Base-by-base conservation (phyloP, 176 grass and related monocot species). In the Canna indica region DNA sequence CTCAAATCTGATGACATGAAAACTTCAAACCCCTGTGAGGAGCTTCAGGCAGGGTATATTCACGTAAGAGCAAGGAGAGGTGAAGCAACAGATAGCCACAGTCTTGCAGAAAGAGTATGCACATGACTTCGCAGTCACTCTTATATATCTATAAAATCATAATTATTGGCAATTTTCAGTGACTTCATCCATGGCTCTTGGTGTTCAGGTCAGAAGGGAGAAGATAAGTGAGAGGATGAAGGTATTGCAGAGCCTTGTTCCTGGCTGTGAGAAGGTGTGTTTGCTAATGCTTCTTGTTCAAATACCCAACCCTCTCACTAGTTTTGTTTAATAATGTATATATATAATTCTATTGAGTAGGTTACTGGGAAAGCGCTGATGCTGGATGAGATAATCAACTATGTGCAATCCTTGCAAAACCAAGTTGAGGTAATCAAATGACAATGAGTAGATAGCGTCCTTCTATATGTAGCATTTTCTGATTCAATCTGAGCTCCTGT, bases 381-480 rank as follows among this genome's bases (percentile, higher is more conserved):
- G 67, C 73, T 85, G 47, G 83, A 85, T 69, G 77, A 80, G 77
- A 85, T 85, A 71, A 85, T 85, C 48, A 79, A 84, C 71, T 84
- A 84, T 45, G 76, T 84, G n/a, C 76, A 79, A n/a, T 79, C 76
- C 24, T 80, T 85, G 69, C 83, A 80, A 46, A 77, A 73, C 53
- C 83, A 80, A 85, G 67, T 85, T 63, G 83, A 85, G 81, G 81
- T 79, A 75, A 29, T 26, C 44, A 30, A 32, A 25, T 10, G 9
- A 32, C 27, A 15, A 32, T 16, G 17, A 62, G 13, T 13, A 16
- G 7, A 16, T 12, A 30, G 12, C 25, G 10, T 28, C 26, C 58
- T 62, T 14, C 59, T 31, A 27, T 30, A 29, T 36, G 30, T 22
- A 28, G 10, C 14, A 29, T 8, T 7, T 30, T 67, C 64, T 48